A percentile compares a stretch with the other conserved stretches of the same genome.
Conservation (phyloP, 2,329 filamentous ascomycete species). For the Neocatenulostroma microsporum region DNA sequence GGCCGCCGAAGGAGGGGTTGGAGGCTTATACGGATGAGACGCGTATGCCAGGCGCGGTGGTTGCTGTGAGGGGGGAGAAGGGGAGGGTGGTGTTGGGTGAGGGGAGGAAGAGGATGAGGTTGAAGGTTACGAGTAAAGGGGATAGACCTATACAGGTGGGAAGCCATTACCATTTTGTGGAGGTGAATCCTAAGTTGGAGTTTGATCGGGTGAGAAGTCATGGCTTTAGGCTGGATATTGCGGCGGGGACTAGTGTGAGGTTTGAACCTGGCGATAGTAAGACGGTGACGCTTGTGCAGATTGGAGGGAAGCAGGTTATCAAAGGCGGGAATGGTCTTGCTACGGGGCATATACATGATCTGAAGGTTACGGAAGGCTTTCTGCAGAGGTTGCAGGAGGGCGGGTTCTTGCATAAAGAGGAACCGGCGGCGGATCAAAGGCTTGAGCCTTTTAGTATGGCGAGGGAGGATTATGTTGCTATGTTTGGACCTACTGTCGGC, state of each 20-base stretch:
- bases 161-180: constrained; percentile 93
- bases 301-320: constrained; percentile 72
- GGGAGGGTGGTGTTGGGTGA: constrained; percentile 62
- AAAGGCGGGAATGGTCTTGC: constrained; percentile 77
- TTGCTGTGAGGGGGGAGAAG: constrained; percentile 58
- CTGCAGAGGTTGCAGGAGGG: constrained; percentile 58
- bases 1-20: constrained; percentile 45
- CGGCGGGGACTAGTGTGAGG: constrained; percentile 82
- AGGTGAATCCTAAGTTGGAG: constrained; percentile 81
- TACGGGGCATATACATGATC: constrained; percentile 59
- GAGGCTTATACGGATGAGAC: constrained; percentile 55
- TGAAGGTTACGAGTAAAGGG: constrained; percentile 76
- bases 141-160: constrained; percentile 86
- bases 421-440: constrained; percentile 51
- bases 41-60: constrained; percentile 70
- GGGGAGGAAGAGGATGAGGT: constrained; percentile 61
- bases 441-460: constrained; percentile 64
- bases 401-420: constrained; percentile 70
- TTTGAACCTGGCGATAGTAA: constrained; percentile 92
- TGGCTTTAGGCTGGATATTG: constrained; percentile 79
- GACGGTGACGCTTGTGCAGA: constrained; percentile 83
- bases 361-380: constrained; percentile 56
- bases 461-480: constrained; percentile 67
- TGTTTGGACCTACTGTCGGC: constrained; percentile 90
- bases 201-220: constrained; percentile 80